These are phyloP conservation scores for Podila verticillata DNA, from an alignment of 192 early-diverging fungal species.

Conservation along the genomic window DNA sequence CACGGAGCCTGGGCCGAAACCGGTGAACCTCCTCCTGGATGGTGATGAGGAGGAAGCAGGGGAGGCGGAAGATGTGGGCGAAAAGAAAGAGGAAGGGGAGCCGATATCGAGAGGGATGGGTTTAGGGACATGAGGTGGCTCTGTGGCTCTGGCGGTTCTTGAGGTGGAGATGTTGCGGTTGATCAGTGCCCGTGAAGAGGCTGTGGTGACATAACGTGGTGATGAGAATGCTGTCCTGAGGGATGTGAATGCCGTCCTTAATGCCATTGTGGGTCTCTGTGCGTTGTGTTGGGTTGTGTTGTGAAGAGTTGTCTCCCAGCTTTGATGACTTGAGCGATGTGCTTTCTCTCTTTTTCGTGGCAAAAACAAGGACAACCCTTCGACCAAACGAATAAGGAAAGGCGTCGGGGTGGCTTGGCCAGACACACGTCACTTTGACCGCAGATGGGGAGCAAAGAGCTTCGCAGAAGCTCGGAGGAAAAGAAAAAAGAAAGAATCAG, in stretches of 20 bases:
- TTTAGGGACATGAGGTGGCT: conserved; percentile 16
- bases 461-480: conserved; percentile 5
- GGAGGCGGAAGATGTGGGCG: not conserved
- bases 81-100: conserved; percentile 3
- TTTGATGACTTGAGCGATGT: too few species aligned
- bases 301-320: too few species aligned
- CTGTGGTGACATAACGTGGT: not conserved
- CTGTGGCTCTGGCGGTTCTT: not conserved
- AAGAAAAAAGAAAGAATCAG: not conserved
- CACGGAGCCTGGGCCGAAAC: conserved; percentile 11
- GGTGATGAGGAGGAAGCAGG: not conserved
- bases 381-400: too few species aligned
- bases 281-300: not conserved
- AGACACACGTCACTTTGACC: not conserved
- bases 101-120: conserved; percentile 50
- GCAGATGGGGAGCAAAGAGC: not conserved
- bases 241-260: not conserved
- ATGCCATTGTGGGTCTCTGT: not conserved
- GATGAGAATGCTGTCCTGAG: not conserved
- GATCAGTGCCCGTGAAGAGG: not conserved
- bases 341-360: too few species aligned
- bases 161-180: not conserved
- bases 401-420: not conserved
- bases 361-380: too few species aligned
- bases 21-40: conserved; percentile 6